Base-by-base conservation (phyloP, 2,329 filamentous ascomycete species). In the Aspergillus terreus region DNA sequence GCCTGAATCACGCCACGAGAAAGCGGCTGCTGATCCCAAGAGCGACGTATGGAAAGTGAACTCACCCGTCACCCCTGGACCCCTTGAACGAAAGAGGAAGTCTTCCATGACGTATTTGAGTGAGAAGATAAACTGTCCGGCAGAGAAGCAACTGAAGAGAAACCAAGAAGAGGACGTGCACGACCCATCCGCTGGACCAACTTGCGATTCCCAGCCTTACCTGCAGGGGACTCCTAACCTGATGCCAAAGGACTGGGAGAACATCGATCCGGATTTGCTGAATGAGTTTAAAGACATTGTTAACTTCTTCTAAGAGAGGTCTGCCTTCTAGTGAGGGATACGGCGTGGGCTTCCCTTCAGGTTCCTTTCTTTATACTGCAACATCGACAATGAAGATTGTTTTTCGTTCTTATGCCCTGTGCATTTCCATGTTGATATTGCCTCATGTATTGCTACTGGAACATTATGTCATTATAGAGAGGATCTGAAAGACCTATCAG, bases 251-350 rank as follows among this genome's bases (percentile, higher is more conserved):
- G 54, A 55, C 41, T 73, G 71, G 70, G 65, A 70, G 21, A 70
- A 66, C 25, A 64, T 75, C 21, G 71, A 71, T 44, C 64, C 64
- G 40, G 58, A 60, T 42, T 45, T 76, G 32, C 56, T 74, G 48
- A 64, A 72, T 48, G 69, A 75, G 53, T 75, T 72, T 52, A 68
- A 68, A 38, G 66, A 72, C 46, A 61, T 71, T 52, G 67, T 74
- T 48, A 68, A 73, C 46, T 69, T 75, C 49, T 60, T 71, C 40
- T 71, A 53, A 62, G n/a, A 21, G 14, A 46, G 17, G 15, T 30
- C 7, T 30, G 7, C 7, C 27, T 30, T 30, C 27, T 7, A 30
- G 27, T 30, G 27, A 19, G 27, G 27, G 14, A 38, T n/a, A 38
- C 15, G 35, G 19, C 19, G 3, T 19, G 2, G 19, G 2, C 19